These are phyloP conservation scores for Ulvella scutata DNA, from an alignment of 139 green algal species.

Conservation along the genomic window DNA sequence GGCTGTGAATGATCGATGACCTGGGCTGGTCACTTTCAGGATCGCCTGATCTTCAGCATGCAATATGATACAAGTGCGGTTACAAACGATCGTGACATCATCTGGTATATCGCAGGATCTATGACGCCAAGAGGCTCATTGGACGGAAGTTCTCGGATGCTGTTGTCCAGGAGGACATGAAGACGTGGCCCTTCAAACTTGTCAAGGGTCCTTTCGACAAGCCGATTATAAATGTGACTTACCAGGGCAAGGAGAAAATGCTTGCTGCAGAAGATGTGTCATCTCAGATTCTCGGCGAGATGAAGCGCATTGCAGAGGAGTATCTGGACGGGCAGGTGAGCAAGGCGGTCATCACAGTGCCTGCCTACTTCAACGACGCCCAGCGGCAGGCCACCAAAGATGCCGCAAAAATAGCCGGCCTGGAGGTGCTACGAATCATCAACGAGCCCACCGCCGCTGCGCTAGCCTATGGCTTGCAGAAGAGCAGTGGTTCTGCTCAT, in stretches of 20 bases:
- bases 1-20: background rate
- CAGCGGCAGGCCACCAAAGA: constrained; percentile 55
- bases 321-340: constrained; percentile 42
- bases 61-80: background rate
- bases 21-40: constrained; percentile 32
- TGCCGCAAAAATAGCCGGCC: constrained; percentile 48
- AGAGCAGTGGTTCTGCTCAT: constrained; percentile 24
- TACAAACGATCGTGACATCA: constrained; percentile 36
- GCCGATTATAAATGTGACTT: constrained; percentile 77
- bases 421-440: constrained; percentile 64
- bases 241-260: constrained; percentile 26
- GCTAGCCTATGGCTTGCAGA: constrained; percentile 69
- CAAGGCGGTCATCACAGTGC: constrained; percentile 78
- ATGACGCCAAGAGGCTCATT: constrained; percentile 97
- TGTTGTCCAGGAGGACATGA: constrained; percentile 83
- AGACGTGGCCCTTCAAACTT: constrained; percentile 93
- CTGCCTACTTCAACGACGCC: constrained; percentile 70
- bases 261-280: constrained; percentile 29
- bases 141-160: constrained; percentile 58
- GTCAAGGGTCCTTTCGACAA: constrained; percentile 76
- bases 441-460: constrained; percentile 74
- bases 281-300: constrained; percentile 35
- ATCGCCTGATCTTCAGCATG: constrained; percentile 29
- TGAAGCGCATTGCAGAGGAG: constrained; percentile 66
- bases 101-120: constrained; percentile 73